A percentile compares a stretch with the other conserved stretches of the same genome.
Evolutionary conservation across 2,329 filamentous ascomycete species (phyloP).

Genomic region (Chalara sp.): DNA sequence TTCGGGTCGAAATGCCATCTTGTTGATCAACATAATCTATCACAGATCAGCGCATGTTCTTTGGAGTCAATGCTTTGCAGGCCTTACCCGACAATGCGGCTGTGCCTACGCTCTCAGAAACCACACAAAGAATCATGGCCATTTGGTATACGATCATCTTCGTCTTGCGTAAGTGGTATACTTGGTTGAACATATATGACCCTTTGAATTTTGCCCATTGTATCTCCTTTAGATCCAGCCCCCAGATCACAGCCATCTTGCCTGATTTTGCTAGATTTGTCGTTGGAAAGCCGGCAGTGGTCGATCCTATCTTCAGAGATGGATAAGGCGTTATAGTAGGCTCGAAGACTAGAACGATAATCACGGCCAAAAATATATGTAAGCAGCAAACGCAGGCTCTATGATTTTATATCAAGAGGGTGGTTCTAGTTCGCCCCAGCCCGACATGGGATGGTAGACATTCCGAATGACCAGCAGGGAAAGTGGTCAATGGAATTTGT

Average conservation of each 20-base stretch:
- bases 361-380: too few species aligned
- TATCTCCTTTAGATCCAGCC: slow-evolving; percentile 48
- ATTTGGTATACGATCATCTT: slow-evolving; percentile 55
- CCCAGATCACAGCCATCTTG: slow-evolving; percentile 45
- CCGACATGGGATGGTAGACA: too few species aligned
- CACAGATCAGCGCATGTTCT: neutral
- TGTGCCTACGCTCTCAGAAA: slow-evolving; percentile 49
- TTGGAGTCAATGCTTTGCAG: neutral
- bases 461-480: too few species aligned
- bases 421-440: too few species aligned
- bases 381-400: too few species aligned
- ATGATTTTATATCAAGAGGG: too few species aligned
- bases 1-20: slow-evolving; percentile 34
- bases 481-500: too few species aligned
- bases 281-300: too few species aligned
- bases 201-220: slow-evolving; percentile 51
- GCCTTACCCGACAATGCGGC: slow-evolving; percentile 43
- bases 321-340: too few species aligned
- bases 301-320: too few species aligned
- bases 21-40: slow-evolving; percentile 49
- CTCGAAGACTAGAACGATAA: too few species aligned
- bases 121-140: slow-evolving; percentile 50
- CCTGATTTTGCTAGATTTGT: too few species aligned
- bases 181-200: slow-evolving; percentile 50
- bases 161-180: slow-evolving; percentile 47